Evolutionary conservation across 129 eudicot species (phyloP).

Genomic region (Centella asiatica): DNA sequence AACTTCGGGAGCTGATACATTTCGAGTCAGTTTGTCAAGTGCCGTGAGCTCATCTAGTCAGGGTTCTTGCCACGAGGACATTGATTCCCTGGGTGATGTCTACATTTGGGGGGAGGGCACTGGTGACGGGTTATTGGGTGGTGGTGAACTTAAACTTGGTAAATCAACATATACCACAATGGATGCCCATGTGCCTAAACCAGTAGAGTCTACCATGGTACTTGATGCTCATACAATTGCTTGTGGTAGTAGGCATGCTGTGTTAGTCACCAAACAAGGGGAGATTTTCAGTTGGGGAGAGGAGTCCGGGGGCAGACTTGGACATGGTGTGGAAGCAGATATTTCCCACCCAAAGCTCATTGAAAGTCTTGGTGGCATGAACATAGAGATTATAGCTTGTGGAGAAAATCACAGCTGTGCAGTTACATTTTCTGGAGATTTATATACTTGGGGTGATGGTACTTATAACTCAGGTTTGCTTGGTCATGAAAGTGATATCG

Average conservation of each 20-base stretch:
- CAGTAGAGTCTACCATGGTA: slow-evolving; percentile 69
- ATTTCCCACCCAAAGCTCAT: slow-evolving; percentile 69
- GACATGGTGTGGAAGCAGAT: slow-evolving; percentile 75
- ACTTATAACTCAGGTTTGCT: slow-evolving; percentile 47
- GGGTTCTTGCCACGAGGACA: slow-evolving; percentile 72
- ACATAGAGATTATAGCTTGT: slow-evolving; percentile 68
- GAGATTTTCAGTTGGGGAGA: slow-evolving; percentile 95
- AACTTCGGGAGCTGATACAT: slow-evolving; percentile 48
- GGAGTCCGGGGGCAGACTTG: slow-evolving; percentile 79
- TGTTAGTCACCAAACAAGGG: slow-evolving; percentile 77
- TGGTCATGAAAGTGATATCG: slow-evolving; percentile 68
- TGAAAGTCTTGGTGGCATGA: slow-evolving; percentile 46
- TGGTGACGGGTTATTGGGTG: slow-evolving; percentile 60
- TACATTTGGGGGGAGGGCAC: slow-evolving; percentile 87
- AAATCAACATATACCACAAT: slow-evolving; percentile 27
- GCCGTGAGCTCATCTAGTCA: slow-evolving; percentile 93
- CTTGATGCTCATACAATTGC: slow-evolving; percentile 70
- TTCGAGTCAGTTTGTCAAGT: slow-evolving; percentile 84
- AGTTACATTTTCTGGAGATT: slow-evolving; percentile 71
- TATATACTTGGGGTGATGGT: slow-evolving; percentile 94
- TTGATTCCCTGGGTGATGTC: slow-evolving; percentile 78
- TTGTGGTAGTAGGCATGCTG: slow-evolving; percentile 79
- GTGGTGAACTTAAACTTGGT: slow-evolving; percentile 41
- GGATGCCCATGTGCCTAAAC: slow-evolving; percentile 66
- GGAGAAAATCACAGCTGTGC: slow-evolving; percentile 94